Percentiles rank a stretch among this genome's conserved stretches.
Conservation (phyloP, 345 rosid genomes). For the Bruguiera gymnorhiza region DNA sequence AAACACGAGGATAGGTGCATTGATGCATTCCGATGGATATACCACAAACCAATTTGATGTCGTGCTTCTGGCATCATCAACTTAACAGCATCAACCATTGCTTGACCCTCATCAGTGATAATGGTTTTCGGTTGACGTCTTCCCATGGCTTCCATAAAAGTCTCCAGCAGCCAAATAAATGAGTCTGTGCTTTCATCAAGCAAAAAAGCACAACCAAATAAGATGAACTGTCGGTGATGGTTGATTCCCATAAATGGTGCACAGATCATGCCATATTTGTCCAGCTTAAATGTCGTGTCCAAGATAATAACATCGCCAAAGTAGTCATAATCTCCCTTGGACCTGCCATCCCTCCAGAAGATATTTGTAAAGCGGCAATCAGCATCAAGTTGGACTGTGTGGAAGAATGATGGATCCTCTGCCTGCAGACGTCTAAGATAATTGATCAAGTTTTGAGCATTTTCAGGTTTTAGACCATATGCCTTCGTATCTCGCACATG, state of each 20-base stretch:
- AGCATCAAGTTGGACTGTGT: conserved; percentile 11
- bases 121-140: conserved; percentile 17
- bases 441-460: conserved; percentile 12
- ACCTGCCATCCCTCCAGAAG: conserved; percentile 21
- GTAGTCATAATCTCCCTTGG: background rate
- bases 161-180: conserved; percentile 21
- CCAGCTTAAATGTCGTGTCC: background rate
- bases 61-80: conserved; percentile 8
- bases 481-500: background rate
- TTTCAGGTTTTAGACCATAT: conserved; percentile 1
- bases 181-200: background rate
- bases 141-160: conserved; percentile 20
- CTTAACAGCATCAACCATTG: conserved; percentile 14
- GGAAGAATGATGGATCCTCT: conserved; percentile 16
- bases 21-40: conserved; percentile 13
- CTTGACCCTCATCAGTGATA: conserved; percentile 11
- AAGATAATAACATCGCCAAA: background rate
- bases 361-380: background rate
- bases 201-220: conserved; percentile 5
- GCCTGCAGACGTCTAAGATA: conserved; percentile 12
- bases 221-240: background rate
- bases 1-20: background rate
- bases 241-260: background rate
- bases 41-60: conserved; percentile 15
- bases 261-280: background rate